These are phyloP conservation scores for Excoecaria agallocha DNA, from an alignment of 345 rosid species.

Conservation along the genomic window DNA sequence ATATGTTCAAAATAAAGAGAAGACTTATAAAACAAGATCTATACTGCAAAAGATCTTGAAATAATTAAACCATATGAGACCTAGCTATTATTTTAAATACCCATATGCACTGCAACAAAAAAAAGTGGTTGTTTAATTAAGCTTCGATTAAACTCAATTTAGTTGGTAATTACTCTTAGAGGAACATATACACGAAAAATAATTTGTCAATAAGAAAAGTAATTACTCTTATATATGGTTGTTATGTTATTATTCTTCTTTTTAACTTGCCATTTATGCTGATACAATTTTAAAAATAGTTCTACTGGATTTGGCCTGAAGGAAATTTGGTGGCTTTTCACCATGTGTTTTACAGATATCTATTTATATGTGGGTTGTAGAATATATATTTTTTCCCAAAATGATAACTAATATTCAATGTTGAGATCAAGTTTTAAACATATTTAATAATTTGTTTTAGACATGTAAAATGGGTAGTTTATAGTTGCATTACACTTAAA, in stretches of 20 bases:
- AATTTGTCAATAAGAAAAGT: no score
- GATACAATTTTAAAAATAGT: no score
- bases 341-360: no score
- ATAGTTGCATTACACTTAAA: background rate
- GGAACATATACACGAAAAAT: background rate
- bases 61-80: background rate
- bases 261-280: no score
- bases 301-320: no score
- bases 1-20: background rate
- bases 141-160: background rate
- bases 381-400: background rate
- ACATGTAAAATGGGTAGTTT: background rate
- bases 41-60: background rate
- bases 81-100: no score
- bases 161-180: no score
- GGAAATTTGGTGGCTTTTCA: no score
- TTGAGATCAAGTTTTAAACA: background rate
- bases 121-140: background rate
- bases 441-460: background rate
- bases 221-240: no score
- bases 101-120: background rate
- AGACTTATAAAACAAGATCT: background rate
- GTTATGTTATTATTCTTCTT: no score
- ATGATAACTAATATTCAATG: background rate
- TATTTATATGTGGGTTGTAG: no score